Evolutionary conservation across 2,329 filamentous ascomycete genomes (phyloP).

Genomic region (Juglanconis oblonga): DNA sequence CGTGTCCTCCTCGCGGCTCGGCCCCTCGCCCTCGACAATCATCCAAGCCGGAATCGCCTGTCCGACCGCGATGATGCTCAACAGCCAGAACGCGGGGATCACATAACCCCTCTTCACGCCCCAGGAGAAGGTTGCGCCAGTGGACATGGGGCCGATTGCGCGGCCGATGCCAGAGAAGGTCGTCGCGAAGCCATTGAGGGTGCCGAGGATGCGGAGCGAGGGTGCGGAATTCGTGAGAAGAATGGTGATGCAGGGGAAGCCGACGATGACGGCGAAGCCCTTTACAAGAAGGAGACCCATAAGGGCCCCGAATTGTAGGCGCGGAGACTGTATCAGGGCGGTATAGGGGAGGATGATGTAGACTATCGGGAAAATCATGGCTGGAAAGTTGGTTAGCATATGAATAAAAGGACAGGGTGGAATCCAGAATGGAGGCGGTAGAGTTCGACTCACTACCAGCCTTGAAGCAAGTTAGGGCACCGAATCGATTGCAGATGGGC

Average conservation of each 20-base stretch:
- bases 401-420: background rate
- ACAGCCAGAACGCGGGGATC: constrained; percentile 76
- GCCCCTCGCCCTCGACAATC: constrained; percentile 70
- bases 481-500: constrained; percentile 66
- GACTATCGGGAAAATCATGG: constrained; percentile 66
- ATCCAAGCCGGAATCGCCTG: constrained; percentile 72
- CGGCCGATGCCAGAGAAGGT: constrained; percentile 77
- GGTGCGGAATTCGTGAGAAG: constrained; percentile 83
- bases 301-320: constrained; percentile 57
- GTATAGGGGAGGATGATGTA: constrained; percentile 84
- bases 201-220: constrained; percentile 75
- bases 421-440: background rate
- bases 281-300: constrained; percentile 70
- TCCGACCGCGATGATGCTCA: constrained; percentile 61
- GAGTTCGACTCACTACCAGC: constrained; percentile 46
- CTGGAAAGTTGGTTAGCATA: constrained; percentile 27
- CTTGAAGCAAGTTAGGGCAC: constrained; percentile 71
- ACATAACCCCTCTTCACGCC: constrained; percentile 75
- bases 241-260: constrained; percentile 87
- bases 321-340: constrained; percentile 53
- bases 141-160: constrained; percentile 72
- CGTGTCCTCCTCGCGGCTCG: constrained; percentile 39
- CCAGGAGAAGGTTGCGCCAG: constrained; percentile 70
- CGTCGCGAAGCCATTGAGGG: constrained; percentile 87
- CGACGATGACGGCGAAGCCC: constrained; percentile 73